Percentiles rank a stretch among this genome's conserved stretches.
Conservation (phyloP, 345 rosid genomes). For the Pistacia integerrima region DNA sequence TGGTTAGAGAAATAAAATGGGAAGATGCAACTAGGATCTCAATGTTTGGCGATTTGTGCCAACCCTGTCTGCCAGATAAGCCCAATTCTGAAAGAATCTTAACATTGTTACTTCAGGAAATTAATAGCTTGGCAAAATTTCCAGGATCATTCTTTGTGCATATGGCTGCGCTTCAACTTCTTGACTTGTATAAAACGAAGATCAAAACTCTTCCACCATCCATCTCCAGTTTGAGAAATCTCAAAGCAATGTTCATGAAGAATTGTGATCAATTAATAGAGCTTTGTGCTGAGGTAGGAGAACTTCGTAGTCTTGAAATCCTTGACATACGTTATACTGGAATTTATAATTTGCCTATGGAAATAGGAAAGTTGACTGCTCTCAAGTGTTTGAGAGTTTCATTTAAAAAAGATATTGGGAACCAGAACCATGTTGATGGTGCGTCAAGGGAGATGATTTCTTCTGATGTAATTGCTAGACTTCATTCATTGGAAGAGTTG, state of each 20-base stretch:
- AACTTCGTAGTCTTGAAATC: constrained; percentile 20
- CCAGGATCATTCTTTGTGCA: constrained; percentile 1
- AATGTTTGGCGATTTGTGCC: background rate
- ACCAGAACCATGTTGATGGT: constrained; percentile 3
- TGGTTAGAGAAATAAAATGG: too few relatives aligned
- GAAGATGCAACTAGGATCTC: constrained; percentile 17
- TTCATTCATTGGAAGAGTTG: constrained; percentile 26
- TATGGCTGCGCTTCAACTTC: constrained; percentile 19
- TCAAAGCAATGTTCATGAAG: constrained; percentile 24
- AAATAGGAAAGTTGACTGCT: constrained; percentile 15
- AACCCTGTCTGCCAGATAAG: background rate
- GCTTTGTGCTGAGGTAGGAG: constrained; percentile 12
- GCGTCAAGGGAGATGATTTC: background rate
- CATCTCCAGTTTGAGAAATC: constrained; percentile 14
- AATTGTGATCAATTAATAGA: constrained; percentile 9
- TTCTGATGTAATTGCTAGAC: constrained; percentile 11
- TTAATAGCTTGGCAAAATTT: background rate
- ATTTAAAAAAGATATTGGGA: constrained; percentile 6
- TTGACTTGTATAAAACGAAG: constrained; percentile 17
- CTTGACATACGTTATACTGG: constrained; percentile 24
- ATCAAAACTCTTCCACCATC: constrained; percentile 19
- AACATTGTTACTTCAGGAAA: constrained; percentile 20
- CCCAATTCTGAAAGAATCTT: constrained; percentile 13
- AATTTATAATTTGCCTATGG: constrained; percentile 17
- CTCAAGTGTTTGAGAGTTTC: constrained; percentile 30